Conservation (phyloP, 2,329 filamentous ascomycete genomes). For the Cytospora piceicola region DNA sequence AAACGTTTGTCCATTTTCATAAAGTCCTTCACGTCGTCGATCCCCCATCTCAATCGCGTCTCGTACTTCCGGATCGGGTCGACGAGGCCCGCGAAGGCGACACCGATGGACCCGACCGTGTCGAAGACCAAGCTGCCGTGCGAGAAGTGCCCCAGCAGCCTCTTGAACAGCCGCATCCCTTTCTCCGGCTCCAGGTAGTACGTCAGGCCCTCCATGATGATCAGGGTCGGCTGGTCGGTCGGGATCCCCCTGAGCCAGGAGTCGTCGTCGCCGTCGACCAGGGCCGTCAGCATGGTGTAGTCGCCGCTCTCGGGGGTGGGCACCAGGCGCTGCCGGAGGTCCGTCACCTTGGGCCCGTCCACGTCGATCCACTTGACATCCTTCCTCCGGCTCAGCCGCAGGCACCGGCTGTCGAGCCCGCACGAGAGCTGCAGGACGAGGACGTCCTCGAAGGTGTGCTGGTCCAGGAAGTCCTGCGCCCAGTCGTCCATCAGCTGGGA, state of each 20-base stretch:
- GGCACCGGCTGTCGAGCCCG: conserved; percentile 34
- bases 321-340: conserved; percentile 32
- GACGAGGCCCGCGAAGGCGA: conserved; percentile 15
- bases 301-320: conserved; percentile 24
- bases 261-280: conserved; percentile 31
- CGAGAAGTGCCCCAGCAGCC: conserved; percentile 16
- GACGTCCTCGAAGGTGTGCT: conserved; percentile 31
- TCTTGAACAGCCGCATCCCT: conserved; percentile 29
- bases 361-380: conserved; percentile 36
- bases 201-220: conserved; percentile 36
- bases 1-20: conserved; percentile 14
- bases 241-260: conserved; percentile 33
- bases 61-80: conserved; percentile 5
- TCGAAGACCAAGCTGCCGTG: conserved; percentile 20
- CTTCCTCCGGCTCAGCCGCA: conserved; percentile 26
- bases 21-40: conserved; percentile 19
- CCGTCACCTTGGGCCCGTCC: conserved; percentile 33
- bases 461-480: conserved; percentile 33
- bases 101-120: conserved; percentile 13
- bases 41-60: conserved; percentile 9
- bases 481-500: conserved; percentile 33
- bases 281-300: conserved; percentile 25
- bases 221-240: conserved; percentile 31
- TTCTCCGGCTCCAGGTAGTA: conserved; percentile 33
- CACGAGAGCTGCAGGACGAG: conserved; percentile 36